These are phyloP conservation scores for Didymella arachidicola DNA, from an alignment of 2,329 filamentous ascomycete genomes.

Conservation along the genomic window DNA sequence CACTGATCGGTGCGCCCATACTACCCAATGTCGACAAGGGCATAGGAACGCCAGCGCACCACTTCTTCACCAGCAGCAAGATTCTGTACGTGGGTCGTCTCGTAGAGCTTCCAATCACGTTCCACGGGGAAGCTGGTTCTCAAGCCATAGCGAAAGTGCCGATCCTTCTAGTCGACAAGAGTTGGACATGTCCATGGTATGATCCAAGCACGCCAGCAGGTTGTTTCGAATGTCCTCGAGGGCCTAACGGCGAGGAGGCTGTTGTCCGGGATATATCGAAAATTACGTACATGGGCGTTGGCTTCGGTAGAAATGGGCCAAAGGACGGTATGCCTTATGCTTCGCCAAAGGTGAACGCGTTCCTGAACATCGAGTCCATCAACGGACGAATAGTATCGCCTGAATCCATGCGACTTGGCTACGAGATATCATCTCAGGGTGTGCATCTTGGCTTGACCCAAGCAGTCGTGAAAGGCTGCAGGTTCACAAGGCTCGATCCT, in stretches of 20 bases:
- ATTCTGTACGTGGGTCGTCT: constrained; percentile 46
- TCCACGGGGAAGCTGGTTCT: constrained; percentile 31
- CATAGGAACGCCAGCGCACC: constrained; percentile 39
- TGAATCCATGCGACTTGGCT: constrained; percentile 33
- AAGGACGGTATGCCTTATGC: constrained; percentile 42
- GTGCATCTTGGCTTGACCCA: constrained; percentile 42
- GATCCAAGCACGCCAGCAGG: constrained; percentile 35
- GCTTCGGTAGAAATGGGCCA: constrained; percentile 44
- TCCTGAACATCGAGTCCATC: constrained; percentile 45
- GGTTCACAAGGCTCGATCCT: constrained; percentile 35
- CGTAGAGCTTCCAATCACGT: constrained; percentile 39
- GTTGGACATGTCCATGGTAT: constrained; percentile 47
- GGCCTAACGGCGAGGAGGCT: constrained; percentile 38
- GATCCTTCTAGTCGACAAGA: constrained; percentile 45
- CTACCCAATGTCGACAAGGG: constrained; percentile 36
- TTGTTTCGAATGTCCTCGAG: constrained; percentile 39
- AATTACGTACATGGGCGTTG: constrained; percentile 50
- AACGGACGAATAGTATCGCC: constrained; percentile 27
- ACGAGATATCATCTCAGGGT: constrained; percentile 41
- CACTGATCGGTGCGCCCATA: constrained; percentile 44
- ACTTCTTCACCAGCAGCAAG: constrained; percentile 47
- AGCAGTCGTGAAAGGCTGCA: constrained; percentile 30
- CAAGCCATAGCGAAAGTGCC: constrained; percentile 39
- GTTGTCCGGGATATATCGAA: constrained; percentile 34
- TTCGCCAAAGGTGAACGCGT: constrained; percentile 44